Conservation (phyloP, 2,329 filamentous ascomycete species). For the Lachnellula hyalina region DNA sequence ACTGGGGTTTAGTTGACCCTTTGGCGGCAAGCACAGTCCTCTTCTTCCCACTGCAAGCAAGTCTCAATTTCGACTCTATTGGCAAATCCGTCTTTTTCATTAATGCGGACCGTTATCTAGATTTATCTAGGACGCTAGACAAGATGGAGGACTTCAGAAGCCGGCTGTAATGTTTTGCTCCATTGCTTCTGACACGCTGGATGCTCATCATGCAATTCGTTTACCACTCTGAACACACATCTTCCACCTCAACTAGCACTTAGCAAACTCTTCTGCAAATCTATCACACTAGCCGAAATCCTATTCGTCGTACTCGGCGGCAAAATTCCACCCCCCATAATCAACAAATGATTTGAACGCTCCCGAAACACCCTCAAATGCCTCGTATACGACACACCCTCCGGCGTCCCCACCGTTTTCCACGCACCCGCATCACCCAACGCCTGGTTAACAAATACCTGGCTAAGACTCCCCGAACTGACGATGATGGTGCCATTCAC, state of each 20-base stretch:
- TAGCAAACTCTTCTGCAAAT: slow-evolving; percentile 19
- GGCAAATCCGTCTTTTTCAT: background rate
- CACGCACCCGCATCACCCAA: slow-evolving; percentile 26
- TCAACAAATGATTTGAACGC: slow-evolving; percentile 26
- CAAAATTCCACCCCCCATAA: slow-evolving; percentile 28
- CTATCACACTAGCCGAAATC: slow-evolving; percentile 29
- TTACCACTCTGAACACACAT: too few relatives aligned
- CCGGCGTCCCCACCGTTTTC: slow-evolving; percentile 25
- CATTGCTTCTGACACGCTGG: too few relatives aligned
- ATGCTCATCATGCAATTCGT: too few relatives aligned
- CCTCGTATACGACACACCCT: slow-evolving; percentile 24
- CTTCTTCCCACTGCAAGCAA: too few relatives aligned
- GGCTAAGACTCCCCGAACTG: slow-evolving; percentile 18
- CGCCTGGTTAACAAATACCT: slow-evolving; percentile 28
- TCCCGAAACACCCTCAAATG: slow-evolving; percentile 27
- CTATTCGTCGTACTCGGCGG: slow-evolving; percentile 27
- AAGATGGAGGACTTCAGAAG: background rate
- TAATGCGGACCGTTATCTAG: too few relatives aligned
- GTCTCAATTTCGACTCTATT: too few relatives aligned
- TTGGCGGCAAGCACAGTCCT: too few relatives aligned
- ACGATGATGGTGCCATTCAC: slow-evolving; percentile 29
- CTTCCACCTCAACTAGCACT: background rate
- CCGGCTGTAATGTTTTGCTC: too few relatives aligned
- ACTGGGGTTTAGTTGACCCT: too few relatives aligned
- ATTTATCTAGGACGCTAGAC: background rate